Evolutionary conservation across 164 flowering plant species (phyloP), one percentile per base, ranked within the genome.

Genomic region (Umbellularia californica): DNA sequence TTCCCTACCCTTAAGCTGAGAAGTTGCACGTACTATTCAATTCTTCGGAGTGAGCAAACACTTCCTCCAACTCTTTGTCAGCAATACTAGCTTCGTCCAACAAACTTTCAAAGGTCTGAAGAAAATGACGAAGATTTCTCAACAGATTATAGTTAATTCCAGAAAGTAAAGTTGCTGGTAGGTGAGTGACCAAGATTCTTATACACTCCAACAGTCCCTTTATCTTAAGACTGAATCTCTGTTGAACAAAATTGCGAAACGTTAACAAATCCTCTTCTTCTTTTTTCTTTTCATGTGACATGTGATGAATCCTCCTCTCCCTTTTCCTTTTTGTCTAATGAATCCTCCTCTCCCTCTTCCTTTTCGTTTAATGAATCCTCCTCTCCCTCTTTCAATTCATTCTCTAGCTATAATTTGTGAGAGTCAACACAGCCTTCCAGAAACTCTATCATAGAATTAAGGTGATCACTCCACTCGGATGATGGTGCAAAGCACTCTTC

Each of bases 401-500:
- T 86, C 58, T 81, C 89, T 41, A 86, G 11, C 52, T 47, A 80
- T 27, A 83, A 75, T 11, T 76, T 68, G 74, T 87, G 84, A 24
- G 77, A 78, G 64, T 77, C 68, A 67, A 79, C 84, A 83, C 84
- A 83, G 74, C 82, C 76, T 74, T 85, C 82, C 50, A 92, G 85
- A 72, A 90, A 82, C 66, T 80, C 79, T 20, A 85, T 83, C 85
- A 84, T 81, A 6, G 85, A 80, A 5, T 65, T 65, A 22, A 89
- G 78, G 27, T 82, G 77, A 35, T 72, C 47, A 27, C 47, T 66
- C 92, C 94, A 92, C 70, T 90, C 90, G 51, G 88, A 80, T n/a
- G 75, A 11, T 5, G 83, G 82, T 0, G 70, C 87, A 74, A 89
- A 85, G 75, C 87, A 87, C 64, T 84, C 81, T 0, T 28, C 22